Evolutionary conservation across 257 asterid genomes (phyloP).

Genomic region (Capsicum rhomboideum): DNA sequence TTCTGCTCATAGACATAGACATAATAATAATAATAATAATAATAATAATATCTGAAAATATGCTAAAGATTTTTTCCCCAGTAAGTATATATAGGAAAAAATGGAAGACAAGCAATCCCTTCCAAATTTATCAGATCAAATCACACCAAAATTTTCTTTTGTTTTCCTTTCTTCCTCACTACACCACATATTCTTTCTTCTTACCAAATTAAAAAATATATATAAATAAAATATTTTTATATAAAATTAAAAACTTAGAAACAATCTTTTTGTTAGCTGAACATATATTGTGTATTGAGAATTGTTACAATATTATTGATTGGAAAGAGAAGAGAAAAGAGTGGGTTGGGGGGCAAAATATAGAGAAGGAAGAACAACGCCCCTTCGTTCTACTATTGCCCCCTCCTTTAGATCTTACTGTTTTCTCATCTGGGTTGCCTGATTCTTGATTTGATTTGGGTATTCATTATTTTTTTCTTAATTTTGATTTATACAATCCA

Average conservation of each 20-base stretch:
- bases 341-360: conserved; percentile 10
- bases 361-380: conserved; percentile 16
- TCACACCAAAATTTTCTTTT: not conserved
- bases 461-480: not conserved
- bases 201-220: not conserved
- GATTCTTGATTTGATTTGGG: conserved; percentile 18
- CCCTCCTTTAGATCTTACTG: conserved; percentile 12
- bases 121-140: conserved; percentile 3
- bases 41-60: no score
- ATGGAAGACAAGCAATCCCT: not conserved
- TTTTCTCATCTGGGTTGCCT: not conserved
- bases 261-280: not conserved
- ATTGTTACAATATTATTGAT: conserved; percentile 6
- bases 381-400: conserved; percentile 12
- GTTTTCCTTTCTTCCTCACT: conserved; percentile 1
- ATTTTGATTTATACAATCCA: not conserved
- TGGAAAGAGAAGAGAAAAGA: conserved; percentile 12
- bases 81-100: conserved; percentile 3
- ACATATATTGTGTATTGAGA: not conserved
- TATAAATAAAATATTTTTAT: not conserved
- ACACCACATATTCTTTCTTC: conserved; percentile 3
- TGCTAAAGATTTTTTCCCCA: no score
- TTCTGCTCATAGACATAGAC: not conserved
- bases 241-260: not conserved
- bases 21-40: no score